A percentile compares a stretch with the other conserved stretches of the same genome.
Evolutionary conservation across 2,329 filamentous ascomycete species (phyloP).

Genomic region (Gyromitra esculenta): DNA sequence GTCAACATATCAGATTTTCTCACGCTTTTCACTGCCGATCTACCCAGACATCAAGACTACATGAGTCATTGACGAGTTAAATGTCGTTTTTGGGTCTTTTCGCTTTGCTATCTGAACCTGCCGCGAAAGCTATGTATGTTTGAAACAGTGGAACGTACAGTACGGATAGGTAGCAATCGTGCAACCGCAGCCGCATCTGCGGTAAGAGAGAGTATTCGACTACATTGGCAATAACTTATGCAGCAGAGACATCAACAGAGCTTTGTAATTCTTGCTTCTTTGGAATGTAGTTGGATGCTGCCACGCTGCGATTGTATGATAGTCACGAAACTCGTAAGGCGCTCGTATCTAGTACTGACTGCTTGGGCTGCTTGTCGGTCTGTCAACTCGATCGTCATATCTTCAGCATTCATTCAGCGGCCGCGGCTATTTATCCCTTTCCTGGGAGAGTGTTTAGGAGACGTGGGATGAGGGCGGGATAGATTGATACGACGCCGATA

Average conservation of each 20-base stretch:
- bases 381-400: conserved; percentile 20
- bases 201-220: conserved; percentile 19
- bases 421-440: conserved; percentile 19
- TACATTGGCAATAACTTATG: conserved; percentile 8
- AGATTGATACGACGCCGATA: conserved; percentile 19
- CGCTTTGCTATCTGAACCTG: background rate
- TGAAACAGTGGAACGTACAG: conserved; percentile 26
- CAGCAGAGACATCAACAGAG: conserved; percentile 20
- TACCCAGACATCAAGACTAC: conserved; percentile 10
- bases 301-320: background rate
- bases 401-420: conserved; percentile 14
- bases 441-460: conserved; percentile 19
- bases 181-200: conserved; percentile 10
- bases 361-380: conserved; percentile 22
- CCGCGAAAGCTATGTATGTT: conserved; percentile 11
- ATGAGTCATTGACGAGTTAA: background rate
- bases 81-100: background rate
- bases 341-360: background rate
- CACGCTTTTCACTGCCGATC: conserved; percentile 9
- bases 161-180: conserved; percentile 25
- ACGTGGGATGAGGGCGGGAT: conserved; percentile 21
- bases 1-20: conserved; percentile 10
- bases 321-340: conserved; percentile 13
- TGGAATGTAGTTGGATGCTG: conserved; percentile 20
- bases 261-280: conserved; percentile 26